Evolutionary conservation across 441 rosid genomes (phyloP).

Genomic region (Isatis lusitanica): DNA sequence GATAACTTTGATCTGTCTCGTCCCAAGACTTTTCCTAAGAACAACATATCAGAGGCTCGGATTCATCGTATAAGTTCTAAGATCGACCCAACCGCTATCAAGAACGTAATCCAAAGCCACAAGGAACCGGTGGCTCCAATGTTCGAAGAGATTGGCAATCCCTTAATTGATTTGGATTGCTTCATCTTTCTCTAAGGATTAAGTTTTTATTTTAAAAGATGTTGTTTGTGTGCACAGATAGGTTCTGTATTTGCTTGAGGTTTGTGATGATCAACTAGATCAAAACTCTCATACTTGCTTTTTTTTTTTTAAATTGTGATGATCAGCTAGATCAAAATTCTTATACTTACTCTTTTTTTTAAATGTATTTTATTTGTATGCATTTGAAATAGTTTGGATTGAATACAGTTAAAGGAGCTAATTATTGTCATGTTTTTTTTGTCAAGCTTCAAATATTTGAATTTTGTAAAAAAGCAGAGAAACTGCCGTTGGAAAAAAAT

Average conservation of each 20-base stretch:
- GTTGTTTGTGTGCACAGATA: constrained; percentile 28
- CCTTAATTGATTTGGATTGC: constrained; percentile 84
- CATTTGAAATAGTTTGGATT: constrained; percentile 24
- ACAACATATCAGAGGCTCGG: constrained; percentile 47
- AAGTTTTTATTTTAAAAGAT: neutral
- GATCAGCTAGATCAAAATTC: constrained; percentile 34
- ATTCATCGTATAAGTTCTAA: constrained; percentile 58
- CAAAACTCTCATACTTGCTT: constrained; percentile 16
- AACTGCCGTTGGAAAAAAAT: neutral
- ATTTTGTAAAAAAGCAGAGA: neutral
- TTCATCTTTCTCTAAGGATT: constrained; percentile 64
- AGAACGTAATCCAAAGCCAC: constrained; percentile 39
- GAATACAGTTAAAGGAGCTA: constrained; percentile 22
- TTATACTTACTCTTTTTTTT: neutral
- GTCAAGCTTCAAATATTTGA: constrained; percentile 9
- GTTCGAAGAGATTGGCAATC: constrained; percentile 63
- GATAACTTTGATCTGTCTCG: constrained; percentile 40
- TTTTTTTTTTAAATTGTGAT: constrained; percentile 4
- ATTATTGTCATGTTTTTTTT: neutral
- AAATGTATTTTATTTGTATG: constrained; percentile 19
- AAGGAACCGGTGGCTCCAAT: constrained; percentile 37
- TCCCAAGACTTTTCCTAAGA: constrained; percentile 31
- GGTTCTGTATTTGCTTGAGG: constrained; percentile 22
- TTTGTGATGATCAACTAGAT: constrained; percentile 37
- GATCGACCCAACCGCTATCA: constrained; percentile 46